These are phyloP conservation scores for Carnegiea gigantea DNA, from an alignment of 179 eudicot species.

Conservation along the genomic window DNA sequence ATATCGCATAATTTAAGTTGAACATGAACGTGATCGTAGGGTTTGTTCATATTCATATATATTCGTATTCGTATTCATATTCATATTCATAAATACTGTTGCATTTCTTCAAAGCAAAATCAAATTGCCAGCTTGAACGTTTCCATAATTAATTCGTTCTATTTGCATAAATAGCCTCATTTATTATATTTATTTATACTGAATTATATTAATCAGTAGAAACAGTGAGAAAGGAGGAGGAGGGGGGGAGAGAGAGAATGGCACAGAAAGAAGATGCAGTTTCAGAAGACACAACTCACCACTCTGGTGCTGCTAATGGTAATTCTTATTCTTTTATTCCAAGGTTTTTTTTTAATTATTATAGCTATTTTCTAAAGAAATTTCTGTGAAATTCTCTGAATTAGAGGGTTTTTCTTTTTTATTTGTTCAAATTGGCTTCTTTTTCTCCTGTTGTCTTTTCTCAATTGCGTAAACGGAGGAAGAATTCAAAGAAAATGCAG, in stretches of 20 bases:
- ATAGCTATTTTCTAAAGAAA: not conserved
- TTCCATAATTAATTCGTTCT: not conserved
- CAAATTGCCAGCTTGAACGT: conserved; percentile 2
- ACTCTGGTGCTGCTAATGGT: not conserved
- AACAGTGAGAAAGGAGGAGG: not conserved
- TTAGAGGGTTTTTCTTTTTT: too few relatives aligned
- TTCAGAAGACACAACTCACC: not conserved
- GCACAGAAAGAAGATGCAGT: not conserved
- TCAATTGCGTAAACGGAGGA: too few relatives aligned
- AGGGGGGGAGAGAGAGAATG: not conserved
- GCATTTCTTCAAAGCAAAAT: not conserved
- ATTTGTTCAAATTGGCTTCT: too few relatives aligned
- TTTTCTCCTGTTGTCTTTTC: too few relatives aligned
- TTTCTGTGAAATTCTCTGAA: not conserved
- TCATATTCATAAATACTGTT: too few relatives aligned
- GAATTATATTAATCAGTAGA: not conserved
- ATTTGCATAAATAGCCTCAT: conserved; percentile 6
- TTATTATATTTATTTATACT: not conserved
- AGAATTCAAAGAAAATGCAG: too few relatives aligned
- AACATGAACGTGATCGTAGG: not conserved
- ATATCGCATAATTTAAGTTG: not conserved
- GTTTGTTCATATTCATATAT: not conserved
- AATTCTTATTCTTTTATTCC: not conserved
- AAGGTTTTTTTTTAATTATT: not conserved
- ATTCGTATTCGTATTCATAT: too few relatives aligned